Evolutionary conservation across 1,284 basidiomycete species (phyloP).

Genomic region (Polyporus tsugae): DNA sequence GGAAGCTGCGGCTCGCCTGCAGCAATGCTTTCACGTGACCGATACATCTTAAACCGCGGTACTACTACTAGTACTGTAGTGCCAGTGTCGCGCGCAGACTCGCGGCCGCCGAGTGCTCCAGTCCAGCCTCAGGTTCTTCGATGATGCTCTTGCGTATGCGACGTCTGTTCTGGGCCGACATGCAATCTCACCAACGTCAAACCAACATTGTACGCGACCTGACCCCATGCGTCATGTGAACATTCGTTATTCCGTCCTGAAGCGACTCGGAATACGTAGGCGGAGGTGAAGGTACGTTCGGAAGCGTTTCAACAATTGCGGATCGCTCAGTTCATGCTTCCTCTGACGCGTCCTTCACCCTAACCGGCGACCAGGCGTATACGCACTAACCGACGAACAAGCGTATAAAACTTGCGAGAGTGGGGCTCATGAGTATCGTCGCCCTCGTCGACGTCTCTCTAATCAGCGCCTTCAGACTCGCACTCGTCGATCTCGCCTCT

Average conservation of each 20-base stretch:
- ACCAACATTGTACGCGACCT: too few relatives aligned
- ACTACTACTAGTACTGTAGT: too few relatives aligned
- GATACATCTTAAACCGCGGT: too few relatives aligned
- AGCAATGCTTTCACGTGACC: neutral
- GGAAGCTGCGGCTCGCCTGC: neutral
- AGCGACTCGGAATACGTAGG: neutral
- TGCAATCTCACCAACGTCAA: too few relatives aligned
- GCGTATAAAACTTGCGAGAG: neutral
- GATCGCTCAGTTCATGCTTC: neutral
- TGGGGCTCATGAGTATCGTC: neutral
- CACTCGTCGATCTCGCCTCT: neutral
- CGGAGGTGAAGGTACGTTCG: neutral
- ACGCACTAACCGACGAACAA: neutral
- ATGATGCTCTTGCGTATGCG: too few relatives aligned
- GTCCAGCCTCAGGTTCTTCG: too few relatives aligned
- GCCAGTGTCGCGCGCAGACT: too few relatives aligned
- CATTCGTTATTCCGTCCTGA: neutral
- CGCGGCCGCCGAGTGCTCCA: too few relatives aligned
- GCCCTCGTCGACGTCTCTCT: neutral
- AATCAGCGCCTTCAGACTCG: neutral
- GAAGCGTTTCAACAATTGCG: neutral
- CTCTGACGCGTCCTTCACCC: neutral
- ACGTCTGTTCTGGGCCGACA: too few relatives aligned
- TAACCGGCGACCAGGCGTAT: neutral
- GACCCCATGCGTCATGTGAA: too few relatives aligned